Evolutionary conservation across 768 basidiomycete genomes (phyloP).

Genomic region (Boletales sp.): DNA sequence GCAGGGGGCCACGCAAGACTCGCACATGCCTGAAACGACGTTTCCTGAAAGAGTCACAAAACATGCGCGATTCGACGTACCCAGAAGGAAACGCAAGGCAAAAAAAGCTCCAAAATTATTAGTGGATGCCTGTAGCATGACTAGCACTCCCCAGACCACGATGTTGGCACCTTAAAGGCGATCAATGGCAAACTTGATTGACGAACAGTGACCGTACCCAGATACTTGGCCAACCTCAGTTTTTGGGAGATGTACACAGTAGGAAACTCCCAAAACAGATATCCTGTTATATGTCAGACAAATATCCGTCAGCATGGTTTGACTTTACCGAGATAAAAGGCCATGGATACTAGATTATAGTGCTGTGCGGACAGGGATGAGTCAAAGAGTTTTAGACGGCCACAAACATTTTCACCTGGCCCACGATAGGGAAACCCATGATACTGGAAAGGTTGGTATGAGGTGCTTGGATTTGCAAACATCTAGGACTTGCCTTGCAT

Average conservation of each 20-base stretch:
- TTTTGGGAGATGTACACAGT: conserved; percentile 66
- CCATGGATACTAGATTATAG: conserved; percentile 61
- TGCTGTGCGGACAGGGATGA: conserved; percentile 32
- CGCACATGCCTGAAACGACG: conserved; percentile 52
- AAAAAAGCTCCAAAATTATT: conserved; percentile 61
- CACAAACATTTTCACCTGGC: conserved; percentile 40
- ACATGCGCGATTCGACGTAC: conserved; percentile 26
- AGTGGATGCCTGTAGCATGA: conserved; percentile 59
- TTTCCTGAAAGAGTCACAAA: neutral
- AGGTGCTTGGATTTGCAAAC: too few relatives aligned
- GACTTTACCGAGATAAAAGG: conserved; percentile 56
- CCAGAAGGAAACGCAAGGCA: conserved; percentile 56
- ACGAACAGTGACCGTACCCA: conserved; percentile 37
- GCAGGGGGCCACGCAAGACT: conserved; percentile 61
- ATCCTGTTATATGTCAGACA: conserved; percentile 35
- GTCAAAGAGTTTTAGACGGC: neutral
- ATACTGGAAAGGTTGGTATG: conserved; percentile 36
- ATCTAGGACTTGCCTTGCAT: conserved; percentile 48
- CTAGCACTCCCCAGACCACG: conserved; percentile 52
- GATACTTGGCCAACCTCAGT: conserved; percentile 55
- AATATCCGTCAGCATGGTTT: neutral
- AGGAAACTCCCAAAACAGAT: conserved; percentile 60
- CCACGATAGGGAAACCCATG: conserved; percentile 63
- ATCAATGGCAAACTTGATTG: neutral
- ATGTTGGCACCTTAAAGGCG: conserved; percentile 47